Base-by-base conservation (phyloP, 768 basidiomycete genomes). In the Rhodotorula kratochvilovae region DNA sequence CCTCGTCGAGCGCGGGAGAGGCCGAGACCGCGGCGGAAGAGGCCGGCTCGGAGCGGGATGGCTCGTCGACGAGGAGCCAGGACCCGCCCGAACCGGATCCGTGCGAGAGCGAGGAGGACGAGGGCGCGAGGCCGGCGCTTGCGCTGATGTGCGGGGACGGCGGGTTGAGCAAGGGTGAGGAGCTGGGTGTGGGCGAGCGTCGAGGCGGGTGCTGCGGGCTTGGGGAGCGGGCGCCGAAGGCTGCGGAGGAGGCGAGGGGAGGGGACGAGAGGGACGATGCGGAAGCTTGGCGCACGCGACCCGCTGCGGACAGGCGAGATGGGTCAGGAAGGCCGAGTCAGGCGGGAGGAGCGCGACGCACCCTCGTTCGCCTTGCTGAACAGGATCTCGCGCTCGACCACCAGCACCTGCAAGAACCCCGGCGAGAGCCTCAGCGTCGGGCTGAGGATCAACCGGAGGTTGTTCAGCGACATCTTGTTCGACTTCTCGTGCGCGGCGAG, bases 391-490 rank as follows among this genome's bases (percentile, higher is more conserved):
- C 77, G n/a, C n/a, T 76, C 71, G 27, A 67, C 71, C 3, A 78
- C 76, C 0, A 78, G 58, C 5, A 77, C 33, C 29, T 67, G 58
- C 13, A 78, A 55, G 64, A 78, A 69, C 3, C 67, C 73, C 3
- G 77, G 77, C 23, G 53, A 68, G 13, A 78, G 51, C 12, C 73
- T 33, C 16, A 78, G 46, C 1, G 77, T 78, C n/a, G 77, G 77
- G 10, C 63, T 67, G 11, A 78, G 55, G 62, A 78, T 77, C 29
- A 78, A 60, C 33, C 68, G 53, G 21, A 78, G 58, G 51, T 78
- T 78, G 16, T 60, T 45, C 21, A 78, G 63, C 7, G 70, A 73
- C 77, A 78, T 78, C 68, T 77, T 77, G 60, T 71, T 78, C 21
- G 33, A 50, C 10, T 27, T 46, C 5, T 73, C 54, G 54, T 72